Conservation (phyloP, 768 basidiomycete genomes). For the Suillus plorans region DNA sequence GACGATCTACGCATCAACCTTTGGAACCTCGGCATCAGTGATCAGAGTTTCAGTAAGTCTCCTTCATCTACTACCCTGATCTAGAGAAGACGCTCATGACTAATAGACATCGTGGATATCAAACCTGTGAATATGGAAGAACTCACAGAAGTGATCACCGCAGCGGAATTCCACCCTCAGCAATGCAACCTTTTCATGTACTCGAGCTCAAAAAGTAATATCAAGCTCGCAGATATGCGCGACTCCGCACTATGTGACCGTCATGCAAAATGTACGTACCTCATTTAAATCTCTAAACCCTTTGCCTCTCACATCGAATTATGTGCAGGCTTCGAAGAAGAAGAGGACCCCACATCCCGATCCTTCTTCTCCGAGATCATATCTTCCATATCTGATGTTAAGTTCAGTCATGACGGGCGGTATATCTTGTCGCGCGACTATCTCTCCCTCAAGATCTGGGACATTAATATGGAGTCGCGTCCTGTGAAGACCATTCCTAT, state of each 20-base stretch:
- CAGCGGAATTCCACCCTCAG: constrained; percentile 96
- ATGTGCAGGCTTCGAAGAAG: constrained; percentile 90
- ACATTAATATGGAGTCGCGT: constrained; percentile 97
- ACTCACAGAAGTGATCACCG: constrained; percentile 99
- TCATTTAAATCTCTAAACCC: constrained; percentile 3
- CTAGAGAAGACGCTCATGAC: not conserved
- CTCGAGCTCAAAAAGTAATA: constrained; percentile 98
- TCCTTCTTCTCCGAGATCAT: constrained; percentile 99
- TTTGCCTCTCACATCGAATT: constrained; percentile 15
- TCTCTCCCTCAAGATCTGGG: constrained; percentile 98
- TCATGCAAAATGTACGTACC: constrained; percentile 86
- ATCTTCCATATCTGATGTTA: constrained; percentile 98
- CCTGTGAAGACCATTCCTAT: constrained; percentile 98
- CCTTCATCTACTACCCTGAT: constrained; percentile 1
- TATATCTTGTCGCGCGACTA: constrained; percentile 98
- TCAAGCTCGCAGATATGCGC: constrained; percentile 99
- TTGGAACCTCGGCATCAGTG: constrained; percentile 98
- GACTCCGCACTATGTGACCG: constrained; percentile 95
- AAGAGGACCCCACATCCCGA: constrained; percentile 94
- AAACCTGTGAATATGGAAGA: constrained; percentile 99
- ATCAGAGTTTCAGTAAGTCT: constrained; percentile 96
- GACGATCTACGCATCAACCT: constrained; percentile 97
- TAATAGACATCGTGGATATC: constrained; percentile 96
- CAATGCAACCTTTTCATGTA: constrained; percentile 99
- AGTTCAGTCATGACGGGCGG: constrained; percentile 96